Percentiles rank a stretch among this genome's conserved stretches.
Conservation (phyloP, 2,329 filamentous ascomycete genomes). For the Hypoxylon sp. region DNA sequence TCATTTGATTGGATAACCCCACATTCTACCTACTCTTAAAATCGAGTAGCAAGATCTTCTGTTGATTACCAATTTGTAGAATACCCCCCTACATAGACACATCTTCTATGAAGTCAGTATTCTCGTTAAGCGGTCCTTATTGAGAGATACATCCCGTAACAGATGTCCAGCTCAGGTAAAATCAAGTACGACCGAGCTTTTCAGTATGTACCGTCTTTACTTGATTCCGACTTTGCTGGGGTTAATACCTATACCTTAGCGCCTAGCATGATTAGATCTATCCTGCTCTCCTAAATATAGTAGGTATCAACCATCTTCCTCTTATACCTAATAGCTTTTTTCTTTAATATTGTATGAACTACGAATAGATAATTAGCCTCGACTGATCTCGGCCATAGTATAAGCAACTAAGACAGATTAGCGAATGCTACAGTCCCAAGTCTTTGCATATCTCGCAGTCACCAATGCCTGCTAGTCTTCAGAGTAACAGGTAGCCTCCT, state of each 20-base stretch:
- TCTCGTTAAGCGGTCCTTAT: background rate
- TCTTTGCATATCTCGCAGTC: constrained; percentile 4
- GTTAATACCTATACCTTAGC: constrained; percentile 5
- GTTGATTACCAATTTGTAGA: background rate
- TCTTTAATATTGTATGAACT: background rate
- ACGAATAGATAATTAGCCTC: constrained; percentile 10
- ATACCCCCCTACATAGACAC: background rate
- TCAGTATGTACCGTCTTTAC: constrained; percentile 6
- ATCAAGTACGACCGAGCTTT: constrained; percentile 23
- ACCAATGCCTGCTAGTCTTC: constrained; percentile 7
- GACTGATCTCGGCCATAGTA: constrained; percentile 5
- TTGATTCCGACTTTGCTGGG: background rate
- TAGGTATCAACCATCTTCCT: background rate
- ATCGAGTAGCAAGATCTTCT: background rate
- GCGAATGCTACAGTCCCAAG: constrained; percentile 30
- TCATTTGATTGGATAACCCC: background rate
- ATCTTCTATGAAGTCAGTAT: background rate
- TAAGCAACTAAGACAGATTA: constrained; percentile 28
- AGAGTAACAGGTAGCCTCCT: constrained; percentile 18
- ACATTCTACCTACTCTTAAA: background rate
- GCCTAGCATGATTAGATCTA: constrained; percentile 20
- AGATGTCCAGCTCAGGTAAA: constrained; percentile 5
- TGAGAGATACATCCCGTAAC: constrained; percentile 6
- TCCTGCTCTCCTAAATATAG: constrained; percentile 4
- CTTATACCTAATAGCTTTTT: background rate